A percentile compares a stretch with the other conserved stretches of the same genome.
phyloP scores from a whole-genome alignment of 768 basidiomycete genomes.

The Phlebiopsis gigantea region DNA sequence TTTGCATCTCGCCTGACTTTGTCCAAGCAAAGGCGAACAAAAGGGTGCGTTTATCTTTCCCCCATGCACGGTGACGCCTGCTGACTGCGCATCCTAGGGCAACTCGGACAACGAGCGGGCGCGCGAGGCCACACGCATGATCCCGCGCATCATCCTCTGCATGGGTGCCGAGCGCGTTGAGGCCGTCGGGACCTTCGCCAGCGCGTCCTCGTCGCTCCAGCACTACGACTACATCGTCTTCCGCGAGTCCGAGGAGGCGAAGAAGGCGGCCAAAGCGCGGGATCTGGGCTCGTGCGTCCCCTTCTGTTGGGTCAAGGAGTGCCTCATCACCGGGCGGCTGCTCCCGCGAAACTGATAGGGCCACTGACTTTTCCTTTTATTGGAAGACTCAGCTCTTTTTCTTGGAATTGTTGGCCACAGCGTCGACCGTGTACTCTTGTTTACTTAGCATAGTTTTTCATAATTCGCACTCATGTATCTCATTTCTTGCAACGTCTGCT shows the following conservation, averaged over 20 bases:
- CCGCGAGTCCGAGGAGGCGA: constrained; percentile 38
- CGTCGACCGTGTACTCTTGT: background rate
- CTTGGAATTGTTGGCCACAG: background rate
- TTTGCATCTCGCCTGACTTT: constrained; percentile 57
- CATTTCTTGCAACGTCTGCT: background rate
- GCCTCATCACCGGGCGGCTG: constrained; percentile 58
- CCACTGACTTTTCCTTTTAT: background rate
- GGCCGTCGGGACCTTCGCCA: constrained; percentile 45
- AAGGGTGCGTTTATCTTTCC: constrained; percentile 25
- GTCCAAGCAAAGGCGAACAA: constrained; percentile 35
- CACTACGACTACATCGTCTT: constrained; percentile 62
- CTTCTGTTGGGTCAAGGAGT: constrained; percentile 75
- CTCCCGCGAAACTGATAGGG: constrained; percentile 21
- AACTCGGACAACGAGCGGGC: constrained; percentile 22
- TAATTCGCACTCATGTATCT: background rate
- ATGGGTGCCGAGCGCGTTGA: constrained; percentile 78
- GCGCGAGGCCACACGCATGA: constrained; percentile 32
- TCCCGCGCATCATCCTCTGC: constrained; percentile 63
- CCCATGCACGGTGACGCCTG: background rate
- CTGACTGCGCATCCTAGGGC: background rate
- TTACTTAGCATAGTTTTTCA: background rate
- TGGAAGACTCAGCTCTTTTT: background rate
- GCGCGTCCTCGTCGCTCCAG: constrained; percentile 29
- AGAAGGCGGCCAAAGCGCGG: constrained; percentile 18
- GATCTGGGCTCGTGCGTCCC: constrained; percentile 35